Conservation (phyloP, 2,329 filamentous ascomycete genomes). For the Mycogone perniciosa region DNA sequence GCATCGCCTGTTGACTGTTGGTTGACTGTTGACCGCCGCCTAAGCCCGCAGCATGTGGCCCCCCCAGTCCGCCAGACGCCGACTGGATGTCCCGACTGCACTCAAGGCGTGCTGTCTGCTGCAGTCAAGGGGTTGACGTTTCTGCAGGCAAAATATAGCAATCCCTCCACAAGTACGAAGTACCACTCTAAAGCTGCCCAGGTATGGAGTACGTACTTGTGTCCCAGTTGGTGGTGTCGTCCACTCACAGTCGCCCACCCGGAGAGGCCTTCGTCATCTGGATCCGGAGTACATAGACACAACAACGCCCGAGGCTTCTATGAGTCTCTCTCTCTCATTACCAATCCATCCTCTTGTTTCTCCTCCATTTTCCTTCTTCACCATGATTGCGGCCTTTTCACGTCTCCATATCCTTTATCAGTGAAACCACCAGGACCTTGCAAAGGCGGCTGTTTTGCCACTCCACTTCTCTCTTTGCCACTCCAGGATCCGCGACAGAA, state of each 20-base stretch:
- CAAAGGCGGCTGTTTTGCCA: slow-evolving; percentile 11
- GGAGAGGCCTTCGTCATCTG: slow-evolving; percentile 21
- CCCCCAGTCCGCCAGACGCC: background rate
- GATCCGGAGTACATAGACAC: slow-evolving; percentile 19
- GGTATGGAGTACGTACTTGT: slow-evolving; percentile 17
- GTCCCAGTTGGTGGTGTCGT: slow-evolving; percentile 18
- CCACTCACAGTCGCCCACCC: slow-evolving; percentile 24
- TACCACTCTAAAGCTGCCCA: slow-evolving; percentile 20
- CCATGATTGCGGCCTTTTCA: too few species aligned
- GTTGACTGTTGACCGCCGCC: slow-evolving; percentile 5
- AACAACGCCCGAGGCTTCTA: slow-evolving; percentile 2
- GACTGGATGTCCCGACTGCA: background rate
- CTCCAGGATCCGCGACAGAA: slow-evolving; percentile 1
- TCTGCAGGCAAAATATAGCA: slow-evolving; percentile 18
- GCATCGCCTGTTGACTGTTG: slow-evolving; percentile 1
- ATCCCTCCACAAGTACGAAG: slow-evolving; percentile 13
- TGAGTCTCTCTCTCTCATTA: slow-evolving; percentile 3
- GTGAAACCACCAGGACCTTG: background rate
- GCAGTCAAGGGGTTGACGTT: background rate
- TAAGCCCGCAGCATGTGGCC: slow-evolving; percentile 1
- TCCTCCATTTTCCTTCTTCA: too few species aligned
- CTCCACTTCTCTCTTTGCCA: slow-evolving; percentile 11
- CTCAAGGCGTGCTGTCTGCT: slow-evolving; percentile 1
- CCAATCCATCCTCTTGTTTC: background rate
- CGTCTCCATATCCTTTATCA: too few species aligned